Evolutionary conservation across 139 green algal genomes (phyloP).

Genomic region (Cymbomonas tetramitiformis): DNA sequence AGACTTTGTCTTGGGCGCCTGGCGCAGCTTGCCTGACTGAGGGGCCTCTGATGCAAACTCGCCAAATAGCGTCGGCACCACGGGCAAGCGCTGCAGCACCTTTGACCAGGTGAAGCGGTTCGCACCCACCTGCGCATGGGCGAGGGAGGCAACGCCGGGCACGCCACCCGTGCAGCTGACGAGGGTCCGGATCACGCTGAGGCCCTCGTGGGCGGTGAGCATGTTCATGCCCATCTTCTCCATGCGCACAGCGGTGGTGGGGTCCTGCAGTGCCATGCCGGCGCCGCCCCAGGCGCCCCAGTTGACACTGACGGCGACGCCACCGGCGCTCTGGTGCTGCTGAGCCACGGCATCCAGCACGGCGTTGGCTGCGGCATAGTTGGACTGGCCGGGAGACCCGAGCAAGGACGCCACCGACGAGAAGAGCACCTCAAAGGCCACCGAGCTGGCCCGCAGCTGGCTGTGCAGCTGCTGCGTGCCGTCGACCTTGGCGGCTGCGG

Average conservation of each 20-base stretch:
- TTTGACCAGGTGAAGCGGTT: too few relatives aligned
- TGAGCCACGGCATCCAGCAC: conserved; percentile 6
- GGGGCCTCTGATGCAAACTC: too few relatives aligned
- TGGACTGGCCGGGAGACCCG: conserved; percentile 26
- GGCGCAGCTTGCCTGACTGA: too few relatives aligned
- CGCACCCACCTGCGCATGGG: too few relatives aligned
- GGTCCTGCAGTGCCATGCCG: conserved; percentile 38
- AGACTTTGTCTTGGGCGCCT: too few relatives aligned
- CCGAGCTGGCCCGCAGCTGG: background rate
- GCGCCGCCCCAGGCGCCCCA: conserved; percentile 31
- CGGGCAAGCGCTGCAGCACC: too few relatives aligned
- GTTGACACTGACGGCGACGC: conserved; percentile 25
- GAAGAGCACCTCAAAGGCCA: conserved; percentile 31
- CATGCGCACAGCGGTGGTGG: conserved; percentile 28
- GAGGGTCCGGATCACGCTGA: too few relatives aligned
- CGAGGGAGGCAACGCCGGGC: too few relatives aligned
- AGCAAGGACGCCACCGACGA: conserved; percentile 33
- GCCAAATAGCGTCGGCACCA: too few relatives aligned
- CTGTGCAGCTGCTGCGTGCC: background rate
- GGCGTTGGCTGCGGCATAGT: conserved; percentile 24
- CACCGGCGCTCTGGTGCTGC: background rate
- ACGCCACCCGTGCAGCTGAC: too few relatives aligned
- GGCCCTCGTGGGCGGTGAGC: conserved; percentile 33
- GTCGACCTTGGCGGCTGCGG: conserved; percentile 25
- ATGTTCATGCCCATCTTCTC: conserved; percentile 46